These are phyloP conservation scores for Leccinum angustisporum DNA, from an alignment of 1,284 basidiomycete genomes.

Conservation along the genomic window DNA sequence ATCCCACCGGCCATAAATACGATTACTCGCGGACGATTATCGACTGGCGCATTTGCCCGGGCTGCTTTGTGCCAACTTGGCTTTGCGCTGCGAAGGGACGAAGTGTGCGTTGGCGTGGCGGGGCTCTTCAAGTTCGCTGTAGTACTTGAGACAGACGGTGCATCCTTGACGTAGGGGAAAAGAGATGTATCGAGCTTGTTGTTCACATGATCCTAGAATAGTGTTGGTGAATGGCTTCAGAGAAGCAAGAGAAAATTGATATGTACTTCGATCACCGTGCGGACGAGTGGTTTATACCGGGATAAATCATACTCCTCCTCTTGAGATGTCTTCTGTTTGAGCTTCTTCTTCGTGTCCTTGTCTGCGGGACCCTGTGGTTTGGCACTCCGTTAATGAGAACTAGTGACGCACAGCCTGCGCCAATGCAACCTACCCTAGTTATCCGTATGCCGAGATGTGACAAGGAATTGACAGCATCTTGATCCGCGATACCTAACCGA, in stretches of 20 bases:
- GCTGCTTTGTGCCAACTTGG: conserved; percentile 83
- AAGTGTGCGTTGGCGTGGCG: conserved; percentile 50
- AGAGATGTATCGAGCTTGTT: conserved; percentile 75
- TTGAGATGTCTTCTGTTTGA: conserved; percentile 71
- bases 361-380: conserved; percentile 61
- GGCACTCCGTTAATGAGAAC: not conserved
- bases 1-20: conserved; percentile 95
- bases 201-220: conserved; percentile 72
- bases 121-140: conserved; percentile 44
- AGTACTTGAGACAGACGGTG: conserved; percentile 58
- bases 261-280: conserved; percentile 79
- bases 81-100: conserved; percentile 80
- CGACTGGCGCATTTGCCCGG: conserved; percentile 49
- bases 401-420: not conserved
- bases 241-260: not conserved
- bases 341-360: conserved; percentile 74
- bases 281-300: conserved; percentile 86
- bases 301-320: conserved; percentile 97
- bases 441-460: conserved; percentile 83
- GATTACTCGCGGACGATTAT: conserved; percentile 79
- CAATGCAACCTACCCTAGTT: conserved; percentile 60
- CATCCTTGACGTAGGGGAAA: conserved; percentile 93
- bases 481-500: conserved; percentile 84
- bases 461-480: conserved; percentile 92
- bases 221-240: not conserved